Evolutionary conservation across 1,284 basidiomycete species (phyloP).

Genomic region (Volvariella surrecta): DNA sequence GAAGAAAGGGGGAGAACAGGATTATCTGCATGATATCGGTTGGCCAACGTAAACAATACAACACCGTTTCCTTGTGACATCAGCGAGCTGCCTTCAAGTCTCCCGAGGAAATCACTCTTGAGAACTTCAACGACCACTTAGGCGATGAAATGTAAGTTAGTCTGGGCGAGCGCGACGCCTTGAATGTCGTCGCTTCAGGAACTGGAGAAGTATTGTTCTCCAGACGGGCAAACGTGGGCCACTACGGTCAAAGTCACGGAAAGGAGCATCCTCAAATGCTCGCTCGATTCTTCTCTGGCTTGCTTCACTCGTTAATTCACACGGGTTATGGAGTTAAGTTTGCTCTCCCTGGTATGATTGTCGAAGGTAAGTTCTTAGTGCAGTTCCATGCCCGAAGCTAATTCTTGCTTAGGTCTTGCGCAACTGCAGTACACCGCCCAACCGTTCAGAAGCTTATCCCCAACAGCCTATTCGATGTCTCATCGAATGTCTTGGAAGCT

Average conservation of each 20-base stretch:
- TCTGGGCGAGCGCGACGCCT: too few relatives aligned
- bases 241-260: constrained; percentile 15
- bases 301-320: constrained; percentile 62
- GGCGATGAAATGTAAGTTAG: constrained; percentile 37
- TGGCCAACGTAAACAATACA: too few relatives aligned
- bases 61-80: too few relatives aligned
- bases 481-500: background rate
- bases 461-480: constrained; percentile 14
- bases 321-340: constrained; percentile 59
- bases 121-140: constrained; percentile 40
- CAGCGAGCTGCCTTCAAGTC: constrained; percentile 31
- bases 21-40: too few relatives aligned
- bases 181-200: background rate
- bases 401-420: constrained; percentile 26
- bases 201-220: constrained; percentile 56
- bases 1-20: too few relatives aligned
- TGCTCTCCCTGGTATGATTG: constrained; percentile 48
- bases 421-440: constrained; percentile 28
- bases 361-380: constrained; percentile 39
- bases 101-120: constrained; percentile 30
- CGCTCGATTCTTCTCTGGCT: constrained; percentile 45
- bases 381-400: background rate
- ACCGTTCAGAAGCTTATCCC: constrained; percentile 17
- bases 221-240: constrained; percentile 34
- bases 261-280: constrained; percentile 47